Conservation (phyloP, 2,329 filamentous ascomycete species). For the Rutstroemia sp. region DNA sequence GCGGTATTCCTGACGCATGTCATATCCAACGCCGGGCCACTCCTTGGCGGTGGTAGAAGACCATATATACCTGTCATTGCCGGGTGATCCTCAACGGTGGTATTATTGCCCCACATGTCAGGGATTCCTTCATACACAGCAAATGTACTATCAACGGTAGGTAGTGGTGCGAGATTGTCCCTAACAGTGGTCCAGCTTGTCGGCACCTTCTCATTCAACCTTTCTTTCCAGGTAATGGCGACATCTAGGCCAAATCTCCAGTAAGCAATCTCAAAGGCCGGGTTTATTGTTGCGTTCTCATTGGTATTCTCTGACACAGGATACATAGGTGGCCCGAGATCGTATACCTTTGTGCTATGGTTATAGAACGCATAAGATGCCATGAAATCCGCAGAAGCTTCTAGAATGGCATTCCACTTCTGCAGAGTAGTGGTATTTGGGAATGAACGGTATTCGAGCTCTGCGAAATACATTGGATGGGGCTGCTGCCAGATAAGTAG, state of each 20-base stretch:
- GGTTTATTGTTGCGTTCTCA: slow-evolving; percentile 49
- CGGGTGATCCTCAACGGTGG: slow-evolving; percentile 31
- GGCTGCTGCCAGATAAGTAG: slow-evolving; percentile 57
- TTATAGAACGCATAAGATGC: slow-evolving; percentile 50
- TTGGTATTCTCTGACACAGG: slow-evolving; percentile 50
- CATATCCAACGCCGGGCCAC: slow-evolving; percentile 30
- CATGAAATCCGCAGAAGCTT: slow-evolving; percentile 51
- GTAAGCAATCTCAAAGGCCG: slow-evolving; percentile 52
- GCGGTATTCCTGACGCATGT: slow-evolving; percentile 33
- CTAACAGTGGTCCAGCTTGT: slow-evolving; percentile 40
- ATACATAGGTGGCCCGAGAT: slow-evolving; percentile 44
- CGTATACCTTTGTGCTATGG: slow-evolving; percentile 41
- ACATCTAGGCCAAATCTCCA: slow-evolving; percentile 53
- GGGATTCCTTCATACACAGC: slow-evolving; percentile 47
- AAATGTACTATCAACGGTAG: slow-evolving; percentile 42
- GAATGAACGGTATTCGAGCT: slow-evolving; percentile 44
- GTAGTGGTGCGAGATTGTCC: slow-evolving; percentile 46
- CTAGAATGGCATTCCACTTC: slow-evolving; percentile 47
- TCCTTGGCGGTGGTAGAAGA: slow-evolving; percentile 33
- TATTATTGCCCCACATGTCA: slow-evolving; percentile 33
- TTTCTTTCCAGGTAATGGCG: slow-evolving; percentile 44
- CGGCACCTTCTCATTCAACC: slow-evolving; percentile 38
- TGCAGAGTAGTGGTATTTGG: slow-evolving; percentile 37
- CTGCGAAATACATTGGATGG: slow-evolving; percentile 53
- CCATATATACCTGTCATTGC: slow-evolving; percentile 39